Base-by-base conservation (phyloP, 2,329 filamentous ascomycete species). In the Microsporum canis region DNA sequence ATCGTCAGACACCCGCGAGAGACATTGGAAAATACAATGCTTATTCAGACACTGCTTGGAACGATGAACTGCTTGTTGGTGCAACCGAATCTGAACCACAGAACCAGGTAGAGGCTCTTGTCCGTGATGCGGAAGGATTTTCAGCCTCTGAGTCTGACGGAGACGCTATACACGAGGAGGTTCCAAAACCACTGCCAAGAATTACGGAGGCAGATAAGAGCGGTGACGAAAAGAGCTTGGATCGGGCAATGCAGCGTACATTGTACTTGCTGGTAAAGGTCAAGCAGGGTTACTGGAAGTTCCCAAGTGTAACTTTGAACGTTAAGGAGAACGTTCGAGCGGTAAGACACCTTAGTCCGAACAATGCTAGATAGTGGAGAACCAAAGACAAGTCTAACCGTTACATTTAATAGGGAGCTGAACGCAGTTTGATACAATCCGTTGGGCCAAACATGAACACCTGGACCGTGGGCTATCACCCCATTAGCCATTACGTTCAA, bases 401-500 rank as follows among this genome's bases (percentile, higher is more conserved):
- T 55, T 10, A 55, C 17, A 34, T 7, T 55, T 34, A 59, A 64
- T 68, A 99, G 94, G 86, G 89, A 51, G 91, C 92, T 41, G 84
- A 90, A 71, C 84, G 91, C 63, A 85, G 91, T 60, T 80, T 97
- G 29, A 80, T 86, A 59, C 81, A 89, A 68, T 80, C 89, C 2
- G 91, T 87, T 7, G 94, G 94, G 62, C 77, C 88, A 63, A 95
- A 99, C 80, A 97, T 99, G 91, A 97, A 97, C 79, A 96, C 91
- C 60, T 99, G 94, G 91, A 84, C 97, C 67, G 88, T 99, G 58
- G 92, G 91, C 63, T 91, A 91, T 68, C 88, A 88, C 62, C 94
- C 94, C 8, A 83, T 96, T 62, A 92, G 91, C 31, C 88, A 96
- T 76, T 77, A 88, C 70, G 80, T 88, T 66, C 78, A 77, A 63